phyloP scores from a whole-genome alignment of 805 yeast genomes.

The Ogataea nonfermentans region DNA sequence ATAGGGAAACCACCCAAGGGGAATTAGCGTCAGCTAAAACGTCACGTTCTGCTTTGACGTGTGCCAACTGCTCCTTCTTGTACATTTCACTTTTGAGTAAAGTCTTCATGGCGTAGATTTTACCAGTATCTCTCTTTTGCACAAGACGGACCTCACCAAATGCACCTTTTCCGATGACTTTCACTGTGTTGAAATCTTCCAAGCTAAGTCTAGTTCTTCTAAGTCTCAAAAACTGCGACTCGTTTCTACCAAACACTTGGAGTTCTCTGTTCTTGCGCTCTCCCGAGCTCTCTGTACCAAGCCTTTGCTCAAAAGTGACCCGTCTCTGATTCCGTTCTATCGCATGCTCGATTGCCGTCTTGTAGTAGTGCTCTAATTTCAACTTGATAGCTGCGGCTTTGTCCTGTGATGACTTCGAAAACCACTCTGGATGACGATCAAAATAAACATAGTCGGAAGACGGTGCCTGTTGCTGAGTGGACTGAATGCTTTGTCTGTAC shows the following conservation, averaged over 20 bases:
- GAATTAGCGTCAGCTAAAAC: slow-evolving; percentile 88
- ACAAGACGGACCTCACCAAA: slow-evolving; percentile 96
- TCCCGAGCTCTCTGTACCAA: slow-evolving; percentile 71
- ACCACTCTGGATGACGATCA: slow-evolving; percentile 77
- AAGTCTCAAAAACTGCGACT: slow-evolving; percentile 79
- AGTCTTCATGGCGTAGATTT: slow-evolving; percentile 93
- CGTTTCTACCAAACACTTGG: slow-evolving; percentile 80
- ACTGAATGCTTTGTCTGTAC: slow-evolving; percentile 15
- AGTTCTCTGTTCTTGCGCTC: slow-evolving; percentile 84
- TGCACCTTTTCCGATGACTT: slow-evolving; percentile 94
- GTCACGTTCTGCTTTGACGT: slow-evolving; percentile 94
- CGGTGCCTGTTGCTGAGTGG: slow-evolving; percentile 17
- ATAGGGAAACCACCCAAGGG: slow-evolving; percentile 84
- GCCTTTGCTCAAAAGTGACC: slow-evolving; percentile 72
- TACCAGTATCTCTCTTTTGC: slow-evolving; percentile 88
- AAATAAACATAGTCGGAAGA: slow-evolving; percentile 58
- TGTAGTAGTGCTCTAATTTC: slow-evolving; percentile 80
- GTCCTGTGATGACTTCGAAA: slow-evolving; percentile 75
- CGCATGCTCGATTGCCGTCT: slow-evolving; percentile 84
- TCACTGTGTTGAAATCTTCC: slow-evolving; percentile 85
- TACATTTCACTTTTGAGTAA: slow-evolving; percentile 88
- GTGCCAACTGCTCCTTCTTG: slow-evolving; percentile 90
- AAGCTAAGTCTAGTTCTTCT: slow-evolving; percentile 79
- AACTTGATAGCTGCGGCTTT: slow-evolving; percentile 81
- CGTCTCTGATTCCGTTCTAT: slow-evolving; percentile 94